These are phyloP conservation scores for Sclerotinia trifoliorum DNA, from an alignment of 2,329 filamentous ascomycete species.

Conservation along the genomic window DNA sequence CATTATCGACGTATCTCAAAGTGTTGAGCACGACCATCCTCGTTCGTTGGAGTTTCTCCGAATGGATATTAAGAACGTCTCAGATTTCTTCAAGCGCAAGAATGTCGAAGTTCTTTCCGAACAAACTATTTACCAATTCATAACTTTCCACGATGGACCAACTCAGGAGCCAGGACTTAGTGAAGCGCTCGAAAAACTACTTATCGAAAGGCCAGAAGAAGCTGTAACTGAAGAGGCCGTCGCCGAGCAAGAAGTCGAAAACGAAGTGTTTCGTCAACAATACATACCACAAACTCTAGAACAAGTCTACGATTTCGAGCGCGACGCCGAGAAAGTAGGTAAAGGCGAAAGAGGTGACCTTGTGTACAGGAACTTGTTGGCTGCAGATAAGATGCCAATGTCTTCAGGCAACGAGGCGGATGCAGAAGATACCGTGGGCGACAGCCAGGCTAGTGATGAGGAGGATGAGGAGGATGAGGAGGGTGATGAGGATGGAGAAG, in stretches of 20 bases:
- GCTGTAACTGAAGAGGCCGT: constrained; percentile 51
- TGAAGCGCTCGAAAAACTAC: constrained; percentile 64
- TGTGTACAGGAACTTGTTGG: constrained; percentile 78
- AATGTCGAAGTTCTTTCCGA: constrained; percentile 80
- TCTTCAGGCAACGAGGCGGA: constrained; percentile 43
- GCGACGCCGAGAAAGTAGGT: constrained; percentile 76
- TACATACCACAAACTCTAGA: constrained; percentile 96
- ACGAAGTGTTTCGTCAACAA: constrained; percentile 91
- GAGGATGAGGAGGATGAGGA: constrained; percentile 47
- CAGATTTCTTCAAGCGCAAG: constrained; percentile 86
- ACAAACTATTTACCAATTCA: constrained; percentile 78
- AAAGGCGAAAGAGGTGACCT: constrained; percentile 73
- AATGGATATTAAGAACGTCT: constrained; percentile 98
- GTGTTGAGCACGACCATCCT: constrained; percentile 94
- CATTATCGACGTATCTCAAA: constrained; percentile 97
- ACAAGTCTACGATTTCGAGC: constrained; percentile 94
- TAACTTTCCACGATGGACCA: constrained; percentile 62
- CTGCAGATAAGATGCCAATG: constrained; percentile 59
- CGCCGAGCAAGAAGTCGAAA: constrained; percentile 71
- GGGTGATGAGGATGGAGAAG: constrained; percentile 38
- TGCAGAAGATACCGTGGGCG: constrained; percentile 43
- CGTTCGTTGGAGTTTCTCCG: constrained; percentile 88
- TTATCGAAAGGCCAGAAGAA: constrained; percentile 56
- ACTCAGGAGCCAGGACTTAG: constrained; percentile 61
- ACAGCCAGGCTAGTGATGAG: constrained; percentile 42